Evolutionary conservation across 2,329 filamentous ascomycete species (phyloP).

Genomic region (Aureobasidium sp.): DNA sequence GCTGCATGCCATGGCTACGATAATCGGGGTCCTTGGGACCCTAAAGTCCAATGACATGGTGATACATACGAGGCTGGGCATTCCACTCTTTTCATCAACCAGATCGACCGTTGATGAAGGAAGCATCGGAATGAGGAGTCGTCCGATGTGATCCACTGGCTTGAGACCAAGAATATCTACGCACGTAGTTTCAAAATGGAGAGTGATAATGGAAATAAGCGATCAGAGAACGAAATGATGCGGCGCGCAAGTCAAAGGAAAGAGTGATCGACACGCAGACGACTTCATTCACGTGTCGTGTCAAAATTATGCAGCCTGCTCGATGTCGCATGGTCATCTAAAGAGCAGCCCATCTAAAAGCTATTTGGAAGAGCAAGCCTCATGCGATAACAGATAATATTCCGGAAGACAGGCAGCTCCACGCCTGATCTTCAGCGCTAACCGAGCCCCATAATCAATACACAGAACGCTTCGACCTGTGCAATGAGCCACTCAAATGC

Average conservation of each 20-base stretch:
- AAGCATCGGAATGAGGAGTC: neutral
- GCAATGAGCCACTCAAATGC: neutral
- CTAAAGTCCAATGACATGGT: conserved; percentile 3
- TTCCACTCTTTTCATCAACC: neutral
- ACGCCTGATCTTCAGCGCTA: conserved; percentile 9
- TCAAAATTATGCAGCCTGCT: conserved; percentile 7
- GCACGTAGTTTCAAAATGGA: neutral
- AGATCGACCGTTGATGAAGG: neutral
- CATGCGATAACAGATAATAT: conserved; percentile 4
- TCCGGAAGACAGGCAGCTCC: conserved; percentile 1
- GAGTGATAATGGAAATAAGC: neutral
- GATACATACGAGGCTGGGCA: neutral
- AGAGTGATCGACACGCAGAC: conserved; percentile 6
- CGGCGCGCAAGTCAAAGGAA: neutral
- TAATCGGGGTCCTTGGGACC: neutral
- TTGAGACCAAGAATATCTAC: neutral
- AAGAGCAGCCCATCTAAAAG: neutral
- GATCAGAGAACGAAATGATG: neutral
- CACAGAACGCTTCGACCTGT: neutral
- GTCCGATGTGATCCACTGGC: neutral
- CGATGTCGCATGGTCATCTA: neutral
- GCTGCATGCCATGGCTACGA: conserved; percentile 3
- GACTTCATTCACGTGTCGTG: conserved; percentile 8
- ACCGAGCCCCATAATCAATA: conserved; percentile 4
- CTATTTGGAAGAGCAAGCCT: conserved; percentile 6